These are phyloP conservation scores for Phanerochaete carnosa DNA, from an alignment of 768 basidiomycete genomes.

Conservation along the genomic window DNA sequence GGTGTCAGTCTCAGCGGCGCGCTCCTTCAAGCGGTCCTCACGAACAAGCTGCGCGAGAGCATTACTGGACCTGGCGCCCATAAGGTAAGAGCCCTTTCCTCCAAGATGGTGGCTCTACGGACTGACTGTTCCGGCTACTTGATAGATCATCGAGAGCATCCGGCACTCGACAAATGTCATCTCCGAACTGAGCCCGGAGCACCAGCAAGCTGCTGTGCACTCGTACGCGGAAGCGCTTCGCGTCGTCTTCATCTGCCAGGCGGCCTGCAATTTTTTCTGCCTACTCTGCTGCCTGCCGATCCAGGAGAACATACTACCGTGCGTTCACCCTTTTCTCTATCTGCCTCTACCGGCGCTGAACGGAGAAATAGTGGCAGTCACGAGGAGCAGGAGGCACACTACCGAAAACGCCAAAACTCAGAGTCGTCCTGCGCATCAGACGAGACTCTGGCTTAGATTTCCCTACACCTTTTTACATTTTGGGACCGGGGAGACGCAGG, in stretches of 20 bases:
- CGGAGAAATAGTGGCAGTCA: slow-evolving; percentile 48
- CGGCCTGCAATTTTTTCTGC: slow-evolving; percentile 59
- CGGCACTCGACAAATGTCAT: slow-evolving; percentile 76
- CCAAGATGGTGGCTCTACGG: background rate
- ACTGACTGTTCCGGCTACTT: slow-evolving; percentile 16
- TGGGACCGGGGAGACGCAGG: slow-evolving; percentile 4
- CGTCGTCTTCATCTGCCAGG: slow-evolving; percentile 80
- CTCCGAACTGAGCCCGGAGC: slow-evolving; percentile 52
- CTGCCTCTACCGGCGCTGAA: background rate
- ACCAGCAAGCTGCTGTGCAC: slow-evolving; percentile 60
- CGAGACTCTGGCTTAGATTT: background rate
- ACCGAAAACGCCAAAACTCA: slow-evolving; percentile 38
- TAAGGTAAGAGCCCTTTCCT: slow-evolving; percentile 49
- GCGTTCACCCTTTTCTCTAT: slow-evolving; percentile 13
- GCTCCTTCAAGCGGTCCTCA: slow-evolving; percentile 76
- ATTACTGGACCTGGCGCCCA: slow-evolving; percentile 76
- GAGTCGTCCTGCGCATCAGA: background rate
- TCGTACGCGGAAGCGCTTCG: slow-evolving; percentile 80
- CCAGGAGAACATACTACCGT: slow-evolving; percentile 67
- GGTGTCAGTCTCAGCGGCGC: slow-evolving; percentile 90
- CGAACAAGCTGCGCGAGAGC: slow-evolving; percentile 61
- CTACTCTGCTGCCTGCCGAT: slow-evolving; percentile 73
- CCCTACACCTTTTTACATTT: slow-evolving; percentile 6
- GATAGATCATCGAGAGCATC: slow-evolving; percentile 70
- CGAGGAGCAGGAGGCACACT: slow-evolving; percentile 58